Base-by-base conservation (phyloP, 495 filamentous ascomycete genomes). In the Neurospora sp. region DNA sequence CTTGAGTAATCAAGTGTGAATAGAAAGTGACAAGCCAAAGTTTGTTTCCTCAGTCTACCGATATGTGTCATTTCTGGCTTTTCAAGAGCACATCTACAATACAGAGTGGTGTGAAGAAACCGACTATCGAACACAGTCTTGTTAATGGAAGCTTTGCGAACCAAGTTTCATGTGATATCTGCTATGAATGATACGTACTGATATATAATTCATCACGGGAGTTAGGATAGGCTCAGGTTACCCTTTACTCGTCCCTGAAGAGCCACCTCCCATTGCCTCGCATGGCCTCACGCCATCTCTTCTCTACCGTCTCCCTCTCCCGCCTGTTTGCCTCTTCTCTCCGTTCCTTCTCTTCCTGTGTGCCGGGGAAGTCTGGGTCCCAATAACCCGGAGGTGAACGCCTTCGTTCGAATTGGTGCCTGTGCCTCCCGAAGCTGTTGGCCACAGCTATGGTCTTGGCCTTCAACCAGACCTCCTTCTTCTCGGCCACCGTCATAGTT, bases 351-450 rank as follows among this genome's bases (percentile, higher is more conserved):
- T 89, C 77, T 79, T 97, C 93, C 78, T 97, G 94, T 8, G 94
- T 97, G 53, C 80, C 87, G 12, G 95, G 94, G 81, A 98, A 94
- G 72, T 95, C 94, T 37, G 89, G 86, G 73, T 93, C 86, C 96
- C 96, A 99, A 77, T 91, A 97, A 1, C 94, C 94, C 18, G 93
- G 92, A 4, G 96, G 95, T 14, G 91, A 92, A 40, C 81, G 82
- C 35, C 85, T 81, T 38, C 94, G 87, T 72, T 88, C 87, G 78
- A 91, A 94, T 39, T 88, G 86, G 74, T 96, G 89, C 46, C 91
- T 84, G 82, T 97, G 96, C 78, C 83, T 91, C 8, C 94, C 93
- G 80, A 86, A 88, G 70, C 85, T 84, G 73, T 96, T 88, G 7
- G 94, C 90, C 70, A 97, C 82, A 31, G 86, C 80, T 76, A 85